Evolutionary conservation across 495 filamentous ascomycete genomes (phyloP).

Genomic region (Hyaloscypha hepaticicola): DNA sequence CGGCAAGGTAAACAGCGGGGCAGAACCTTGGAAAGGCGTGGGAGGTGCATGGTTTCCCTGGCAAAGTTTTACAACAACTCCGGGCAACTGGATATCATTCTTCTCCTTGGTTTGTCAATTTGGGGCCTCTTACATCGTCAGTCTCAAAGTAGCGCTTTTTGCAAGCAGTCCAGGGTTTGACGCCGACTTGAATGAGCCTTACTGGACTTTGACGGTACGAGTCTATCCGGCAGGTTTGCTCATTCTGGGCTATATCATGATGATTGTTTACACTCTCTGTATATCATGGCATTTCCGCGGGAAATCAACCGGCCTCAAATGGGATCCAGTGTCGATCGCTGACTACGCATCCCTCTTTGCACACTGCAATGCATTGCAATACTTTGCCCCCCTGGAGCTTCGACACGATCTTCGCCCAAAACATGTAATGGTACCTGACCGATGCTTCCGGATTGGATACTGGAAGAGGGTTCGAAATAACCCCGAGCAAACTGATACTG

Average conservation of each 20-base stretch:
- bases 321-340: constrained; percentile 10
- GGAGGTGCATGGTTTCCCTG: constrained; percentile 10
- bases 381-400: constrained; percentile 10
- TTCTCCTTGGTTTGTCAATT: constrained; percentile 7
- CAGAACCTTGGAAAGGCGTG: not conserved
- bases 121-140: constrained; percentile 5
- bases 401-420: constrained; percentile 4
- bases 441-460: constrained; percentile 10
- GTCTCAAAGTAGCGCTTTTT: constrained; percentile 12
- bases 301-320: constrained; percentile 8
- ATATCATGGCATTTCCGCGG: not conserved
- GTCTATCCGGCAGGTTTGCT: constrained; percentile 5
- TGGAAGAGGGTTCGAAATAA: constrained; percentile 9
- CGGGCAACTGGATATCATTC: constrained; percentile 1
- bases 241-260: constrained; percentile 1
- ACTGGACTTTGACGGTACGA: constrained; percentile 11
- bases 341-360: constrained; percentile 5
- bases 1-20: not conserved
- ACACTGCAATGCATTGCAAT: constrained; percentile 11
- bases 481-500: not conserved
- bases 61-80: constrained; percentile 9
- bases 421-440: constrained; percentile 7
- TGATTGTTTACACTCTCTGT: constrained; percentile 8
- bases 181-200: not conserved
- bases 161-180: not conserved